These are phyloP conservation scores for Agaricales sp. DNA, from an alignment of 1,284 basidiomycete genomes.

Conservation along the genomic window DNA sequence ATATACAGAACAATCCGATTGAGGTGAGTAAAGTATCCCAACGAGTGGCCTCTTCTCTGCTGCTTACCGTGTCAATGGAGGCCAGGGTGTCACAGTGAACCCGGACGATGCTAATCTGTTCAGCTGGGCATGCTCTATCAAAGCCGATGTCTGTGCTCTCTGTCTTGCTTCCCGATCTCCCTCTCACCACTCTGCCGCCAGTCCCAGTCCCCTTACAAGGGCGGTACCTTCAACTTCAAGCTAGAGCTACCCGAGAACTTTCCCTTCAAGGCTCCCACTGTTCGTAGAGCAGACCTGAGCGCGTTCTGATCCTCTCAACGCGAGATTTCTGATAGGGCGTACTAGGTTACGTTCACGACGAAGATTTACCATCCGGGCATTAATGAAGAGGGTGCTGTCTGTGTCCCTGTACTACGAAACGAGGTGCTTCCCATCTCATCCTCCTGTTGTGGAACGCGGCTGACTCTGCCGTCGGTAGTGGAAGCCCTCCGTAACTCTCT, in stretches of 20 bases:
- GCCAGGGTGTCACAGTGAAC: constrained; percentile 51
- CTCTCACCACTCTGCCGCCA: constrained; percentile 18
- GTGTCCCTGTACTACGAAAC: constrained; percentile 71
- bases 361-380: constrained; percentile 92
- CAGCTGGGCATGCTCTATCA: constrained; percentile 71
- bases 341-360: constrained; percentile 75
- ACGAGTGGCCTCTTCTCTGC: neutral
- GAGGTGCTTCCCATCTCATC: constrained; percentile 51
- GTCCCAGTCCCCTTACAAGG: constrained; percentile 76
- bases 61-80: constrained; percentile 8
- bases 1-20: constrained; percentile 49
- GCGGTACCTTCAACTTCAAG: constrained; percentile 72
- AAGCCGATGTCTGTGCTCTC: constrained; percentile 52
- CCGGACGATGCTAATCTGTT: constrained; percentile 67
- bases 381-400: constrained; percentile 82
- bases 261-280: constrained; percentile 84
- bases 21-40: constrained; percentile 30
- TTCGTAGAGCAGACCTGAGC: no score
- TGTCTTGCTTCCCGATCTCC: constrained; percentile 4
- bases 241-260: constrained; percentile 68
- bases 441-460: neutral
- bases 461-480: constrained; percentile 41
- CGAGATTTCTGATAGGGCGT: neutral
- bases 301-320: constrained; percentile 1
- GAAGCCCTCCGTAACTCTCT: constrained; percentile 80